Evolutionary conservation across 108 stramenopile genomes (phyloP), one percentile per base, ranked within the genome.

Genomic region (Nannochloropsis oceanica): DNA sequence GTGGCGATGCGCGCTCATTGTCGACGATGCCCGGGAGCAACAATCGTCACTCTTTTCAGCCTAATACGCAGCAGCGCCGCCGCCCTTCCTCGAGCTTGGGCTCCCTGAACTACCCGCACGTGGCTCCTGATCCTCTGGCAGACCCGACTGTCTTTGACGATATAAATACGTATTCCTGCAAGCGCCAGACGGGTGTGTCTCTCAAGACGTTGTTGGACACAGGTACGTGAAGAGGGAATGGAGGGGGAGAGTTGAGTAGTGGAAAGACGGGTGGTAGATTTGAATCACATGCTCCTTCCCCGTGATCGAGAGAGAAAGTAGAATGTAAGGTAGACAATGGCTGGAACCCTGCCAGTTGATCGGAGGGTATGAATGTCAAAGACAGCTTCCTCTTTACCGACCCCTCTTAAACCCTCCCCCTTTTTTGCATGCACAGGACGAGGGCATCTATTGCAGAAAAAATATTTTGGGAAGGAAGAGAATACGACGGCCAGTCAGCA

Each of bases 181-280:
- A 83, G 26, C 82, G 82, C 10, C 81, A 81, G 25, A 86, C 86
- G 11, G 20, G 25, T 42, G 91, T 91, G 42, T 89, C 88, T 43
- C 85, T 91, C 24, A 88, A 90, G 85, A 89, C 91, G 12, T 79
- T 91, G 43, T 85, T 91, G 81, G 91, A 91, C 85, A 73, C 59
- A 5, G 59, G 59, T 73, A n/a, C 18, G 59, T 73, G n/a, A n/a
- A n/a, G 59, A 3, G 59, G 59, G 22, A 73, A 7, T 1, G 34
- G 34, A 34, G 34, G 34, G 34, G 34, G 34, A 5, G 34, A 34
- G 34, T 34, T 34, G 34, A 34, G 34, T 1, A 34, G 5, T 34
- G 34, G 34, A 34, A 34, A 5, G 34, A 34, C 34, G 34, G 34
- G 34, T 34, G 2, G 34, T 34, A 34, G 34, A 34, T 3, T 34